A percentile compares a stretch with the other conserved stretches of the same genome.
phyloP scores from a whole-genome alignment of 345 rosid genomes.

The Pistacia atlantica region DNA sequence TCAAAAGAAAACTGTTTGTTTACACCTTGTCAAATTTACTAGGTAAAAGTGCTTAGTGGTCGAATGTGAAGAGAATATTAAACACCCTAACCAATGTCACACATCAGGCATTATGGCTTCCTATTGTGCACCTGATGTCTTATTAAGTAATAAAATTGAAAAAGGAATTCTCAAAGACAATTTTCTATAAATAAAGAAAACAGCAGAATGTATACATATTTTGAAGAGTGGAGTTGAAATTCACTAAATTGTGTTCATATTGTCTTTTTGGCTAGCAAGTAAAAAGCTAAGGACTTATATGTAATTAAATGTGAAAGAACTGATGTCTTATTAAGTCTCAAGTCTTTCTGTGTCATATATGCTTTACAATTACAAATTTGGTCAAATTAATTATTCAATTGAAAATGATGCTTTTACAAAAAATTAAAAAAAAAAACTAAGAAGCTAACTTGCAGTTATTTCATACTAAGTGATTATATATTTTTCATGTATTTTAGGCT shows the following conservation, averaged over 20 bases:
- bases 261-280: not conserved
- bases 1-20: not conserved
- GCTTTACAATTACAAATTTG: not conserved
- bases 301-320: no score
- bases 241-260: not conserved
- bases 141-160: not conserved
- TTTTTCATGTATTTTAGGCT: conserved; percentile 53
- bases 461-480: not conserved
- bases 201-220: not conserved
- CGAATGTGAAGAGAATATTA: not conserved
- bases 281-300: not conserved
- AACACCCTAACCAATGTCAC: not conserved
- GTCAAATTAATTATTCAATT: not conserved
- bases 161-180: not conserved
- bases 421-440: not conserved
- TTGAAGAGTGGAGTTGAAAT: not conserved
- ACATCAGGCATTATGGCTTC: not conserved
- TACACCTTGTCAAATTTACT: not conserved
- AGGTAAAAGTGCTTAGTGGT: not conserved
- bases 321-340: not conserved
- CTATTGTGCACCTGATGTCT: not conserved
- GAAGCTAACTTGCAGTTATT: conserved; percentile 8
- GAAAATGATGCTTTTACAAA: not conserved
- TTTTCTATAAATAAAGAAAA: not conserved
- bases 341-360: not conserved